Percentiles rank a stretch among this genome's conserved stretches.
Conservation (phyloP, 257 asterid species). For the Vinca minor region DNA sequence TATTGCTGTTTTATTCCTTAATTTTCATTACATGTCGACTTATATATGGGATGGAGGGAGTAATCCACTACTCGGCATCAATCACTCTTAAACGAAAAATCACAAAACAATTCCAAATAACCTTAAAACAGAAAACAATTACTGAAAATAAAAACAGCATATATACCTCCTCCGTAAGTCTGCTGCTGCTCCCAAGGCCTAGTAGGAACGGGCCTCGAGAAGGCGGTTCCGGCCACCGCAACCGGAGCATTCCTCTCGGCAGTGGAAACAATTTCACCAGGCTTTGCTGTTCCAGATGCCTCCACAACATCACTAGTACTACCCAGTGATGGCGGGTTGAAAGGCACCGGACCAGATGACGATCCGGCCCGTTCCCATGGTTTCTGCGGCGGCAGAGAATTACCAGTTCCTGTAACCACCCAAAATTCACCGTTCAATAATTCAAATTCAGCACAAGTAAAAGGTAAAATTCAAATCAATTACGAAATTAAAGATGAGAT, state of each 20-base stretch:
- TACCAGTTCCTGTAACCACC: constrained; percentile 13
- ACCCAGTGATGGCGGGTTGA: constrained; percentile 78
- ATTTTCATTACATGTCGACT: too few relatives aligned
- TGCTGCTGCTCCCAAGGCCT: constrained; percentile 91
- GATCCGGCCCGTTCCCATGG: constrained; percentile 95
- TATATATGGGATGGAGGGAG: neutral
- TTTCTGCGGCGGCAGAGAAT: constrained; percentile 67
- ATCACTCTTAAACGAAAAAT: neutral
- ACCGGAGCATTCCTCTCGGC: constrained; percentile 38
- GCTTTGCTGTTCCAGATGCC: constrained; percentile 88
- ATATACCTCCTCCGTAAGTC: constrained; percentile 42
- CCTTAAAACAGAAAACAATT: neutral
- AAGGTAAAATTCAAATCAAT: too few relatives aligned
- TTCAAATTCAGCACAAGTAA: too few relatives aligned
- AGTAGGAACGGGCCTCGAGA: constrained; percentile 74
- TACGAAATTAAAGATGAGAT: too few relatives aligned
- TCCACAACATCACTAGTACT: constrained; percentile 83
- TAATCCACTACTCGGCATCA: too few relatives aligned
- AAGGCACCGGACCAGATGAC: constrained; percentile 73
- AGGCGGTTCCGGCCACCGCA: constrained; percentile 36
- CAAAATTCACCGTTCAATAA: too few relatives aligned
- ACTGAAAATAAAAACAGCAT: neutral
- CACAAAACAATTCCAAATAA: neutral
- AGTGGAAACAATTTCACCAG: constrained; percentile 75
- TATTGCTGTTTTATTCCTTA: too few relatives aligned